Evolutionary conservation across 495 filamentous ascomycete genomes (phyloP), one percentile per base, ranked within the genome.

Genomic region (Talaromyces adpressus): DNA sequence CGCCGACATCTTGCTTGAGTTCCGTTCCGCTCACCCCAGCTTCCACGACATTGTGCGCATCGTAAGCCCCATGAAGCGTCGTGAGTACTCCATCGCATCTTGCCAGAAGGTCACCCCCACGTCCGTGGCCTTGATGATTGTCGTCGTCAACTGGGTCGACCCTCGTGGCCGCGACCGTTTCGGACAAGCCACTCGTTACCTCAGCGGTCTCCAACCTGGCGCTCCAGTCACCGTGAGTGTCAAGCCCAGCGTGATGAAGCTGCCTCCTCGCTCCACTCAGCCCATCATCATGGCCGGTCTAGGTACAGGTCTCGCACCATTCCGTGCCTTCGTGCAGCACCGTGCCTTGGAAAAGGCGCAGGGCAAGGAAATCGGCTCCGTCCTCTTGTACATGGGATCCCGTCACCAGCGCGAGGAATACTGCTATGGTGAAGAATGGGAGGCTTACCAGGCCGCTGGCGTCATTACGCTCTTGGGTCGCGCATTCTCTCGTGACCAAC

Each of bases 221-320:
- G 79, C 89, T 11, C 79, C 89, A 12, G 82, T 98, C 64, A 96
- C 91, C 8, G 95, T 89, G 56, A 93, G 89, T 54, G 90, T 98
- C 76, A 98, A 98, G 78, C 92, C 95, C 9, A 96, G 91, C 57
- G 94, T 98, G 66, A 93, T 97, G 94, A 98, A 98, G 77, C 82
- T 98, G 27, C 95, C 94, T 14, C 80, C 86, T 52, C 87, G 86
- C 68, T 90, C 90, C 64, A 92, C 89, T 51, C 87, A 91, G 62
- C 94, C 94, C 8, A 83, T 98, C 64, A 97, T 98, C 82, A 98
- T 98, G 94, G 94, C 94, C 32, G 94, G 94, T 76, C 89, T 98
- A n/a, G 94, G 94, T 65, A 98, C 94, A 3, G 94, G 94, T 70
- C 87, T 98, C 18, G 94, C 94, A 6, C 94, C 94, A 32, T 98